phyloP scores from a whole-genome alignment of 768 basidiomycete genomes.

The Amanita molliuscula region DNA sequence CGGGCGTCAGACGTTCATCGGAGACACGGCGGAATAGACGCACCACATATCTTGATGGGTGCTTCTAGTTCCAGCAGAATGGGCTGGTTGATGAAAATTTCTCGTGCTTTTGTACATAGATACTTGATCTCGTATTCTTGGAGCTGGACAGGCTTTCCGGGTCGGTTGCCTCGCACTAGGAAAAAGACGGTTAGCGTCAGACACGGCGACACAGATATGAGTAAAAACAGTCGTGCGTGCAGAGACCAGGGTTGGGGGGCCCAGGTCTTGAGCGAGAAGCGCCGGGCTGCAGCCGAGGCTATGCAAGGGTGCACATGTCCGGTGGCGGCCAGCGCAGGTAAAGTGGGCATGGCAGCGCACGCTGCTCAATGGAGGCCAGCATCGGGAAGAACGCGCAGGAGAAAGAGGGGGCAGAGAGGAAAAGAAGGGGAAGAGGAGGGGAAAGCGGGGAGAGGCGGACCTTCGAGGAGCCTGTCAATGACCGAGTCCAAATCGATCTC shows the following conservation, averaged over 20 bases:
- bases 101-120: constrained; percentile 95
- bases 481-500: constrained; percentile 99
- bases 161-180: constrained; percentile 93
- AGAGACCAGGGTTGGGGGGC: not conserved
- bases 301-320: too few species aligned
- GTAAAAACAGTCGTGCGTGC: constrained; percentile 11
- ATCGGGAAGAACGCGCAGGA: not conserved
- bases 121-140: constrained; percentile 99
- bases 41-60: constrained; percentile 99
- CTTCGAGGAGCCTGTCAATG: constrained; percentile 96
- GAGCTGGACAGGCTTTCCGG: constrained; percentile 95
- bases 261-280: too few species aligned
- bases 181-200: constrained; percentile 12
- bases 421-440: not conserved
- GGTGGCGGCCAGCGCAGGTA: too few species aligned
- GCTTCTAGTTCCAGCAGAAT: constrained; percentile 97
- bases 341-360: not conserved
- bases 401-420: not conserved
- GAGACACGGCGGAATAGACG: constrained; percentile 19
- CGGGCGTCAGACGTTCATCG: constrained; percentile 1
- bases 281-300: too few species aligned
- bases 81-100: constrained; percentile 99
- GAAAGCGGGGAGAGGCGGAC: constrained; percentile 25
- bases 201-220: constrained; percentile 4
- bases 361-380: not conserved